Base-by-base conservation (phyloP, 202 grass and related monocot genomes). In the Setaria viridis region DNA sequence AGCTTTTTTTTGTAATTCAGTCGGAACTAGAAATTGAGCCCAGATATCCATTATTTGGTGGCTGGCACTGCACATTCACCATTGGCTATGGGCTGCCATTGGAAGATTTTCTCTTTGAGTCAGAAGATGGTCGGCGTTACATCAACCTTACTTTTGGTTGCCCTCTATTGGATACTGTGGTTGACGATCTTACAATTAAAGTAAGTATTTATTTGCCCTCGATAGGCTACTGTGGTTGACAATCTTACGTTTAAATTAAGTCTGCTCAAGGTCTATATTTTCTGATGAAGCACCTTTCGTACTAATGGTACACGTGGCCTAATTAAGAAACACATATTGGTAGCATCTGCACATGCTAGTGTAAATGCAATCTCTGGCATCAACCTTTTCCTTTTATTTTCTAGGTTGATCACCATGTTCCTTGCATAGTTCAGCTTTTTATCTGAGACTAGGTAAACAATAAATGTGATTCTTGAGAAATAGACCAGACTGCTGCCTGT, bases 11-110 rank as follows among this genome's bases (percentile, higher is more conserved):
- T 76, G 33, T 57, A 65, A 82, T 77, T 17, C 85, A 81, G 76
- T 82, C 83, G 17, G 80, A 94, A 81, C 85, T 95, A 53, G 87
- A 94, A 74, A 84, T 90, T 88, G 87, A 90, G 78, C 88, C 85
- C n/a, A 88, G 83, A 77, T 95, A 95, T 77, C 88, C 88, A 63
- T 92, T 94, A 78, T 90, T 88, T 90, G 93, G 93, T 90, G 93
- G 93, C n/a, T 95, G 93, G 93, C 88, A 95, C 47, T 91, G 88
- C 80, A 92, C 90, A 1, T 95, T 95, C 77, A 86, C 84, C 79
- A 88, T 95, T 70, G 93, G 93, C 72, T 95, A 95, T 90, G 86
- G 93, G 60, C 71, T 95, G 67, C 88, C 70, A 62, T 86, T 94
- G 87, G 79, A 86, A 88, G 87, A 78, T 94, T 90, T 86, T 67